Conservation (phyloP, 164 flowering plant species). For the Kalanchoe fedtschenkoi region DNA sequence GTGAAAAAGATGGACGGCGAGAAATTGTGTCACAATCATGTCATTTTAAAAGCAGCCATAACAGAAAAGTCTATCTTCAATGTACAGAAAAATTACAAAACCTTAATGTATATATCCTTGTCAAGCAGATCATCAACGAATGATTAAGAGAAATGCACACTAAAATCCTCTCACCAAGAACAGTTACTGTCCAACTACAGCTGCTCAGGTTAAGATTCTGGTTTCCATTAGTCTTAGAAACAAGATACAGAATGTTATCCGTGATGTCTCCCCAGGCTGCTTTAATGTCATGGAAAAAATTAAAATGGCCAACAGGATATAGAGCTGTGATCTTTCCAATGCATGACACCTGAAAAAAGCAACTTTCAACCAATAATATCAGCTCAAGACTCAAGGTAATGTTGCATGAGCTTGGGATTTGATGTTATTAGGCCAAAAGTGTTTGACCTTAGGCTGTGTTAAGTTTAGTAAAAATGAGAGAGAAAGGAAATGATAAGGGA, state of each 20-base stretch:
- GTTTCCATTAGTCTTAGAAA: conserved; percentile 24
- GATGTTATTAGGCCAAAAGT: too few species aligned
- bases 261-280: conserved; percentile 32
- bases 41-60: background rate
- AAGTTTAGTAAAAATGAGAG: too few species aligned
- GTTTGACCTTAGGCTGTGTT: too few species aligned
- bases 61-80: background rate
- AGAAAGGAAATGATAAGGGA: too few species aligned
- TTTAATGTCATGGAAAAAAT: conserved; percentile 18
- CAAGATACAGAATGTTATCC: conserved; percentile 32
- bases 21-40: background rate
- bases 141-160: background rate
- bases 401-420: too few species aligned
- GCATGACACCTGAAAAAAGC: conserved; percentile 26
- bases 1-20: background rate
- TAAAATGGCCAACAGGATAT: conserved; percentile 34
- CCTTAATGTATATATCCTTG: background rate
- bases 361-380: background rate
- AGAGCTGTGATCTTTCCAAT: conserved; percentile 22
- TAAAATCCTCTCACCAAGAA: conserved; percentile 51
- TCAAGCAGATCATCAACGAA: background rate
- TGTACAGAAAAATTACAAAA: background rate
- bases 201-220: conserved; percentile 17
- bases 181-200: conserved; percentile 26
- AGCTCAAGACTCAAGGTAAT: background rate